Evolutionary conservation across 371 early-diverging fungal genomes (phyloP).

Genomic region (Rhizopus delemar): DNA sequence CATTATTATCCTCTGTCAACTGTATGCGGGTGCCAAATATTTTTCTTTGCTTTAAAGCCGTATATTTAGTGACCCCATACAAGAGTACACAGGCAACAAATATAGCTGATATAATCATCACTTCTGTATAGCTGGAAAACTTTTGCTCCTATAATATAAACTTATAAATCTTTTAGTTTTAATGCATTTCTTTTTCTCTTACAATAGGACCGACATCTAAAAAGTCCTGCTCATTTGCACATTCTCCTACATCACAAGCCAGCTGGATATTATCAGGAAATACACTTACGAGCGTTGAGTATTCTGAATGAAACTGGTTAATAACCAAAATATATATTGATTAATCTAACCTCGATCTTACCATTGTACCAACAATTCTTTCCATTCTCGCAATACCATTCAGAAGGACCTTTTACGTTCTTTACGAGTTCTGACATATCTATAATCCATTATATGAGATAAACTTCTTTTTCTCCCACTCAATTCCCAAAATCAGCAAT

Average conservation of each 20-base stretch:
- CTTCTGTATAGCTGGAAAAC: constrained; percentile 44
- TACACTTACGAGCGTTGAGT: constrained; percentile 51
- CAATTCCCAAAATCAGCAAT: not conserved
- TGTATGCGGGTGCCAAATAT: constrained; percentile 42
- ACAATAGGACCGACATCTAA: constrained; percentile 42
- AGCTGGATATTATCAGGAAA: constrained; percentile 62
- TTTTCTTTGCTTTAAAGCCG: constrained; percentile 38
- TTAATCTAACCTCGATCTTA: not conserved
- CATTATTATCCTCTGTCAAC: constrained; percentile 27
- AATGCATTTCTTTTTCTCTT: constrained; percentile 6
- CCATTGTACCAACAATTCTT: constrained; percentile 64
- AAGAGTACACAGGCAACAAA: constrained; percentile 31
- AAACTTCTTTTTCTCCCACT: not conserved
- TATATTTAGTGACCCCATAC: constrained; percentile 29
- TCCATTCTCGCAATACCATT: constrained; percentile 50
- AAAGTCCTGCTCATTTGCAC: constrained; percentile 54
- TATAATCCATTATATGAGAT: constrained; percentile 12
- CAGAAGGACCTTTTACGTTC: constrained; percentile 51
- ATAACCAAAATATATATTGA: not conserved
- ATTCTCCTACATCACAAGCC: constrained; percentile 62
- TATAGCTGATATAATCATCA: constrained; percentile 36
- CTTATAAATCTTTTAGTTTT: not conserved
- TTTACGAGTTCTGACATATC: constrained; percentile 51
- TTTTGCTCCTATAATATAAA: constrained; percentile 23
- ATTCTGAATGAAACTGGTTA: constrained; percentile 31